These are phyloP conservation scores for Lepiota venenata DNA, from an alignment of 768 basidiomycete species.

Conservation along the genomic window DNA sequence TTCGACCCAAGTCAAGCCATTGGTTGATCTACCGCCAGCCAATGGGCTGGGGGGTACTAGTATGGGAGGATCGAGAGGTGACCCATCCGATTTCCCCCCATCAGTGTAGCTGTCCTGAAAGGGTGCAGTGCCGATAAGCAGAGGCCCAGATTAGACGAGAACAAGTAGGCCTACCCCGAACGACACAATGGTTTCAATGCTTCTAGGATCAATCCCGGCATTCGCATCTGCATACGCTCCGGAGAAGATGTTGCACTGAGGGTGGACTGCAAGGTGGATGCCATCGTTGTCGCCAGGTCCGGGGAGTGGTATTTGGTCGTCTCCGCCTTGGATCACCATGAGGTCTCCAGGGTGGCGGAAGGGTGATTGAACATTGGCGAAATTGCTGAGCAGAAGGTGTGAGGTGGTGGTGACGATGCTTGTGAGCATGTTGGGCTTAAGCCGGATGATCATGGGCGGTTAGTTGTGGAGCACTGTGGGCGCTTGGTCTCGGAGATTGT, in stretches of 20 bases:
- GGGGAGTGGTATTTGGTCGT: slow-evolving; percentile 1
- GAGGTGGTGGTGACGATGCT: neutral
- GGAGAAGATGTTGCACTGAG: slow-evolving; percentile 37
- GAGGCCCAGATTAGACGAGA: too few relatives aligned
- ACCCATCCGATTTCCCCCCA: slow-evolving; percentile 47
- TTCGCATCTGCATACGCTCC: slow-evolving; percentile 44
- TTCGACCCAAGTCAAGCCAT: slow-evolving; percentile 51
- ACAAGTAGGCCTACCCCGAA: slow-evolving; percentile 1
- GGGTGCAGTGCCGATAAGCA: too few relatives aligned
- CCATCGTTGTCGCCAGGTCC: slow-evolving; percentile 22
- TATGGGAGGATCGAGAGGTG: slow-evolving; percentile 41
- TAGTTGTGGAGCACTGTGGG: too few relatives aligned
- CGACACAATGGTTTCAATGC: slow-evolving; percentile 22
- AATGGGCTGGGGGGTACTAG: slow-evolving; percentile 36
- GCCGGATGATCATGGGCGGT: too few relatives aligned
- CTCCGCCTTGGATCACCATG: neutral
- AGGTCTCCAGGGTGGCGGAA: neutral
- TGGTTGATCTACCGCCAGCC: slow-evolving; percentile 49
- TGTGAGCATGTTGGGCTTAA: too few relatives aligned
- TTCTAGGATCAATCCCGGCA: slow-evolving; percentile 36
- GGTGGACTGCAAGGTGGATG: slow-evolving; percentile 44
- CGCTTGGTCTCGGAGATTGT: too few relatives aligned
- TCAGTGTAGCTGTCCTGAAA: slow-evolving; percentile 47
- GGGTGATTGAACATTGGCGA: neutral
- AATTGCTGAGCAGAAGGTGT: neutral